phyloP scores from a whole-genome alignment of 2,329 filamentous ascomycete genomes.

The Aplosporella prunicola region DNA sequence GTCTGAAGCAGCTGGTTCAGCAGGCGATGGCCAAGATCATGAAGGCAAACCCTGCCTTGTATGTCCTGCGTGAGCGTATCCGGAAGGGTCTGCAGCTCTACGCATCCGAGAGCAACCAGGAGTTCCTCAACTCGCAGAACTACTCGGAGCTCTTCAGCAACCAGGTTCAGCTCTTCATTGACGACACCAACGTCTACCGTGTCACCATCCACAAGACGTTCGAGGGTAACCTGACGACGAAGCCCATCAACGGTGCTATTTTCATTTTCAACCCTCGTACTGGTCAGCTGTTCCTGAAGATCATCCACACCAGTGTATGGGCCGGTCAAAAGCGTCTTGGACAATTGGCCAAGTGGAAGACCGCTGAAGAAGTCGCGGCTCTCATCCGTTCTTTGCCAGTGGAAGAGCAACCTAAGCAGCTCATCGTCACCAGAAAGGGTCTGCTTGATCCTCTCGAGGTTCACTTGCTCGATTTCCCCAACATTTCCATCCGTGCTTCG shows the following conservation, averaged over 20 bases:
- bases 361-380: conserved; percentile 96
- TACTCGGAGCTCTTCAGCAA: conserved; percentile 99
- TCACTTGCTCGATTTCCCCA: conserved; percentile 94
- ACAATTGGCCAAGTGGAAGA: conserved; percentile 98
- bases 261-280: conserved; percentile 99
- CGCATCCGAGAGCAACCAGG: conserved; percentile 96
- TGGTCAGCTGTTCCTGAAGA: conserved; percentile 95
- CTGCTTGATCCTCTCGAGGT: conserved; percentile 94
- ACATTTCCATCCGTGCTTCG: conserved; percentile 95
- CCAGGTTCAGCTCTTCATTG: conserved; percentile 96
- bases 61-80: conserved; percentile 94
- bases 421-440: conserved; percentile 97
- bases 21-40: conserved; percentile 99
- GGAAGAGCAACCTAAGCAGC: conserved; percentile 96
- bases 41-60: conserved; percentile 96
- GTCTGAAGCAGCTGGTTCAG: conserved; percentile 87
- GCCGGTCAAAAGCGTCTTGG: conserved; percentile 98
- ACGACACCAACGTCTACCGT: conserved; percentile 98
- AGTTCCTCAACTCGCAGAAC: conserved; percentile 98
- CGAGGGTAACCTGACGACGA: conserved; percentile 96
- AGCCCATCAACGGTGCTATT: conserved; percentile 98
- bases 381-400: conserved; percentile 91
- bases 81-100: conserved; percentile 96
- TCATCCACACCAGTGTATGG: conserved; percentile 99
- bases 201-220: conserved; percentile 99